Conservation (phyloP, 495 filamentous ascomycete genomes). For the Cudoniella acicularis region DNA sequence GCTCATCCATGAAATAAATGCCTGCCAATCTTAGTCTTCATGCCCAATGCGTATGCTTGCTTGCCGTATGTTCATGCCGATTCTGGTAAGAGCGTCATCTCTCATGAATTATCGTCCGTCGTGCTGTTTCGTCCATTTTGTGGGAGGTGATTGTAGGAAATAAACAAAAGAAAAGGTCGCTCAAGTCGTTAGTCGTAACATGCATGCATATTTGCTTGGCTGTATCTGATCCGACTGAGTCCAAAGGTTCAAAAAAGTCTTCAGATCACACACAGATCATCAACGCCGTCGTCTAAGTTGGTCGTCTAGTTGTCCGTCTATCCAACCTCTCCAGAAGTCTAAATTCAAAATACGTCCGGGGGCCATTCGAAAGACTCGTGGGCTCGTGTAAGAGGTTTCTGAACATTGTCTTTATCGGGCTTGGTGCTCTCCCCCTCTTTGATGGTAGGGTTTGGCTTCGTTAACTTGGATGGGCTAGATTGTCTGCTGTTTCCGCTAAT, state of each 20-base stretch:
- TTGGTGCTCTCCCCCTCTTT: not conserved
- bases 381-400: not conserved
- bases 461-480: slow-evolving; percentile 6
- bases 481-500: too few relatives aligned
- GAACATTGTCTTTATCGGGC: slow-evolving; percentile 1
- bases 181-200: not conserved
- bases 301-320: too few relatives aligned
- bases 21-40: not conserved
- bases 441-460: slow-evolving; percentile 4
- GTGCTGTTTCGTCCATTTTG: not conserved
- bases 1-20: not conserved
- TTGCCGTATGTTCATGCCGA: not conserved
- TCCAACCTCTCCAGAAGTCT: not conserved
- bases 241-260: too few relatives aligned
- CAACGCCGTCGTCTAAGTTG: too few relatives aligned
- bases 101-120: not conserved
- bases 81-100: not conserved
- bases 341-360: slow-evolving; percentile 15
- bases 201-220: too few relatives aligned
- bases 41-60: too few relatives aligned
- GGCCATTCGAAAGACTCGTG: slow-evolving; percentile 19
- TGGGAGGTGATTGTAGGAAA: not conserved
- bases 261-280: too few relatives aligned
- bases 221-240: too few relatives aligned
- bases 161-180: not conserved